Percentiles rank a stretch among this genome's conserved stretches.
These are phyloP conservation scores for Termitomyces titanicus DNA, from an alignment of 768 basidiomycete species.

Conservation along the genomic window DNA sequence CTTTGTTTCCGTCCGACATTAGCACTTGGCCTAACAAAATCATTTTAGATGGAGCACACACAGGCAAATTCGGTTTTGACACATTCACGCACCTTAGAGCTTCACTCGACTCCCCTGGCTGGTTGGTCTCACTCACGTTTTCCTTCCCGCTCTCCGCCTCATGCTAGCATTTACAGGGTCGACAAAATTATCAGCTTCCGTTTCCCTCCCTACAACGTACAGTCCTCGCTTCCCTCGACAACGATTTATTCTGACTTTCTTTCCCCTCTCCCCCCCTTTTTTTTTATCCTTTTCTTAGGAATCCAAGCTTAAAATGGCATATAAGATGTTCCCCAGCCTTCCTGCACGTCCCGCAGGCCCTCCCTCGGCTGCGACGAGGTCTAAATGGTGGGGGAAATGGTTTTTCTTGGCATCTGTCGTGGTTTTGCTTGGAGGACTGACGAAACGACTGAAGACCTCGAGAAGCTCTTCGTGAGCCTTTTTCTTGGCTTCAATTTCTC, in stretches of 20 bases:
- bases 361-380: slow-evolving; percentile 21
- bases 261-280: too few species aligned
- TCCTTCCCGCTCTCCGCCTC: slow-evolving; percentile 16
- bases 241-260: background rate
- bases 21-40: background rate
- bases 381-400: slow-evolving; percentile 42
- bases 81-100: slow-evolving; percentile 73
- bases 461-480: slow-evolving; percentile 7
- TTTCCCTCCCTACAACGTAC: slow-evolving; percentile 59
- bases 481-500: background rate
- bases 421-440: slow-evolving; percentile 41
- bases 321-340: slow-evolving; percentile 27
- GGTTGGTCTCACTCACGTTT: slow-evolving; percentile 31
- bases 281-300: slow-evolving; percentile 14
- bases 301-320: slow-evolving; percentile 28
- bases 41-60: slow-evolving; percentile 55
- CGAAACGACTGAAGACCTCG: slow-evolving; percentile 30
- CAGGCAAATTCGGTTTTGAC: slow-evolving; percentile 74
- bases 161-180: slow-evolving; percentile 30
- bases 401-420: slow-evolving; percentile 43
- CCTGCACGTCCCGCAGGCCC: slow-evolving; percentile 44
- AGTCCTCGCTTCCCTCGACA: slow-evolving; percentile 6
- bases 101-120: slow-evolving; percentile 55
- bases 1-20: background rate
- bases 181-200: slow-evolving; percentile 48